These are phyloP conservation scores for Borealophlyctis nickersoniae DNA, from an alignment of 192 early-diverging fungal genomes.

Conservation along the genomic window DNA sequence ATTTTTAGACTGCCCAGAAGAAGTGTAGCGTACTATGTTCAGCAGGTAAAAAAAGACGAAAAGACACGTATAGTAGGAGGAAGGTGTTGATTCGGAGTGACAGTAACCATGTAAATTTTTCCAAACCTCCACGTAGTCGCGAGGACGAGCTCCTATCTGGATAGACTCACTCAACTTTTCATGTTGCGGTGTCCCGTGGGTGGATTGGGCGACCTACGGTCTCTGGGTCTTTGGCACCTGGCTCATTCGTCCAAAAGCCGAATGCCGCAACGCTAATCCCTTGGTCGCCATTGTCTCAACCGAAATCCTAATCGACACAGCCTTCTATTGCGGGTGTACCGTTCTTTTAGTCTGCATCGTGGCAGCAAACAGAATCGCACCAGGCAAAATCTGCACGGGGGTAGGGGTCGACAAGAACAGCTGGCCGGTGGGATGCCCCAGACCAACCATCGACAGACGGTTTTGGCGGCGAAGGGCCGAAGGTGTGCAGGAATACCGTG, in stretches of 20 bases:
- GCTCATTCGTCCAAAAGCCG: slow-evolving; percentile 13
- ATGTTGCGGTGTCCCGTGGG: background rate
- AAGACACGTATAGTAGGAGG: too few relatives aligned
- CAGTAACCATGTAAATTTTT: too few relatives aligned
- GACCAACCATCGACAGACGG: background rate
- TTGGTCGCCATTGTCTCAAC: slow-evolving; percentile 13
- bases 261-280: background rate
- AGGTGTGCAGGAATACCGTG: background rate
- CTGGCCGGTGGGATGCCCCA: slow-evolving; percentile 17
- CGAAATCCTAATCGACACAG: slow-evolving; percentile 13
- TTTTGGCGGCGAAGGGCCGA: slow-evolving; percentile 13
- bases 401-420: slow-evolving; percentile 8
- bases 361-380: slow-evolving; percentile 6
- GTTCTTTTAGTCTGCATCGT: slow-evolving; percentile 5
- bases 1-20: background rate
- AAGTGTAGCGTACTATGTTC: background rate
- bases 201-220: background rate
- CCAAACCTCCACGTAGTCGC: too few relatives aligned
- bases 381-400: background rate
- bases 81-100: too few relatives aligned
- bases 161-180: background rate
- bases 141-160: background rate
- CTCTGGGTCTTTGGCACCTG: slow-evolving; percentile 13
- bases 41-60: too few relatives aligned
- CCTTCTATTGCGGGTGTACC: slow-evolving; percentile 16